These are phyloP conservation scores for Barnettozyma sp. DNA, from an alignment of 805 yeast genomes.

Conservation along the genomic window DNA sequence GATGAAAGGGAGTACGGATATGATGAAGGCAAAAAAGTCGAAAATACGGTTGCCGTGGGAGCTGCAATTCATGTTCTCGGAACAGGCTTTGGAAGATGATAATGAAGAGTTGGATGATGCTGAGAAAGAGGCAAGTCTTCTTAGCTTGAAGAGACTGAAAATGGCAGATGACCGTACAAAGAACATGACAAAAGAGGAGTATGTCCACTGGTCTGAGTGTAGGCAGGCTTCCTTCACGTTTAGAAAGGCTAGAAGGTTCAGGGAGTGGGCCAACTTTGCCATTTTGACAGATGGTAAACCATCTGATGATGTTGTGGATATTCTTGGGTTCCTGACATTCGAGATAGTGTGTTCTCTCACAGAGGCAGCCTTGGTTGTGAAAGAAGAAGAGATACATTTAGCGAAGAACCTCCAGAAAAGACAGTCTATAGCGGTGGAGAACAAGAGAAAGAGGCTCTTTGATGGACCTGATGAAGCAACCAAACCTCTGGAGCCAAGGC, in stretches of 20 bases:
- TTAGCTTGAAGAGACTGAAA: constrained; percentile 82
- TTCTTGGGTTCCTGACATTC: constrained; percentile 88
- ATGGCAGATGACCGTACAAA: constrained; percentile 91
- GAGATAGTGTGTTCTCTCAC: constrained; percentile 94
- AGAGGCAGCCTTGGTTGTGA: constrained; percentile 81
- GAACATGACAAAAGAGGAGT: constrained; percentile 93
- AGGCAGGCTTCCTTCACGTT: constrained; percentile 96
- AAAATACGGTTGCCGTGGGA: constrained; percentile 93
- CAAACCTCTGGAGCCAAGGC: constrained; percentile 69
- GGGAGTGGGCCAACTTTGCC: constrained; percentile 92
- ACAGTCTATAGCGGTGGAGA: constrained; percentile 32
- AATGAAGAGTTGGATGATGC: constrained; percentile 74
- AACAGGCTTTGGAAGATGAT: constrained; percentile 73
- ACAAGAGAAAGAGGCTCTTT: constrained; percentile 54
- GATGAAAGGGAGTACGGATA: constrained; percentile 31
- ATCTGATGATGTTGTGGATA: constrained; percentile 94
- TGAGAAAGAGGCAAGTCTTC: constrained; percentile 81
- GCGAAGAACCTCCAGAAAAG: constrained; percentile 23
- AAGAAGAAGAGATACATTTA: constrained; percentile 55
- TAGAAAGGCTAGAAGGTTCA: constrained; percentile 85
- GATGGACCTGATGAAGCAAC: constrained; percentile 86
- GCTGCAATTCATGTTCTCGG: constrained; percentile 84
- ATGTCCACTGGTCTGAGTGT: constrained; percentile 98
- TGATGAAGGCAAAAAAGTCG: constrained; percentile 61
- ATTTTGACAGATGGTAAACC: constrained; percentile 84